Base-by-base conservation (phyloP, 2,329 filamentous ascomycete species). In the Trichoderma afroharzianum region DNA sequence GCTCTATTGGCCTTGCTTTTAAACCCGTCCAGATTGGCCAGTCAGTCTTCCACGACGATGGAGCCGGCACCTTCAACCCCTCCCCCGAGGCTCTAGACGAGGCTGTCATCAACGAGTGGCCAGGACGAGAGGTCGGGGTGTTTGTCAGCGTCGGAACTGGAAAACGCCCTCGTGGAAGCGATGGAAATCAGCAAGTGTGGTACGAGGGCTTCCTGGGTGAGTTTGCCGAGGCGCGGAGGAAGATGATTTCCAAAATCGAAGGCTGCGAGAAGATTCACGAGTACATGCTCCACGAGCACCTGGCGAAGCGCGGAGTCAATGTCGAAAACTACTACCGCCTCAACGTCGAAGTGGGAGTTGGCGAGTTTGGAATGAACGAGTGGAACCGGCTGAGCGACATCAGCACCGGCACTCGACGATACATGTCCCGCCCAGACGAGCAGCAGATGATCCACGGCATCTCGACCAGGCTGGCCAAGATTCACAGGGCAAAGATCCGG, bases 301-400 rank as follows among this genome's bases (percentile, higher is more conserved):
- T 98, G 26, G 83, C 88, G 7, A 92, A 91, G 79, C 90, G 94
- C 39, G 90, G 92, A 30, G 93, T 98, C 72, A 95, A 92, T 76
- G 88, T 89, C 66, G 95, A 98, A 72, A 93, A 97, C 80, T 99
- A 99, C 83, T 97, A 94, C 80, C 92, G 96, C 8, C 85, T 98
- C n/a, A 99, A 99, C 75, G 96, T 98, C 53, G 95, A 98, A 79
- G 91, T 97, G 18, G 96, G 95, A 1, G 95, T 98, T 3, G 95
- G 95, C 68, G 96, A 98, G 79, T 98, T 98, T 80, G 95, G 93
- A 66, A 98, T 99, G 94, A 99, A 98, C 79, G 96, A 98, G 80
- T 99, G 96, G 96, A 89, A 93, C 77, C 90, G 95, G 4, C 84
- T 98, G n/a, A 92, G 93, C 30, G 95, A 98, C 67, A 98, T 99